phyloP scores from a whole-genome alignment of 2,329 filamentous ascomycete species.

The Dactylonectria estremocensis region DNA sequence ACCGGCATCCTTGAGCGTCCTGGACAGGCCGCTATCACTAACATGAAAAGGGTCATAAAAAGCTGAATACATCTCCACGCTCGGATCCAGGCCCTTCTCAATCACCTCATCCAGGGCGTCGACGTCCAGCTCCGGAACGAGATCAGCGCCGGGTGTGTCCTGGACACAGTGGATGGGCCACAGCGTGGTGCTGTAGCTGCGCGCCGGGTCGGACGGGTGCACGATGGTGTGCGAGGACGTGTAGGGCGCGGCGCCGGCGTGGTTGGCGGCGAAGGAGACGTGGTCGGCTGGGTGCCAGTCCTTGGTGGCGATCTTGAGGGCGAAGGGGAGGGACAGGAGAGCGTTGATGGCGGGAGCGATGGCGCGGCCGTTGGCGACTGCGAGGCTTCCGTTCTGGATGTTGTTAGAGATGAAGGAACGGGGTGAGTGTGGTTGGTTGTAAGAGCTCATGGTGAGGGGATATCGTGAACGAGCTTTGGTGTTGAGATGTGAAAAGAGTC shows the following conservation, averaged over 20 bases:
- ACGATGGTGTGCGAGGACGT: slow-evolving; percentile 73
- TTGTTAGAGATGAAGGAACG: slow-evolving; percentile 5
- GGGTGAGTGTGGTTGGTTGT: neutral
- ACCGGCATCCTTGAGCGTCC: slow-evolving; percentile 66
- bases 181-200: slow-evolving; percentile 77
- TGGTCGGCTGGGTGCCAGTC: slow-evolving; percentile 91
- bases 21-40: slow-evolving; percentile 74
- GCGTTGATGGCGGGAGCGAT: slow-evolving; percentile 81
- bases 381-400: slow-evolving; percentile 84
- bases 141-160: slow-evolving; percentile 77
- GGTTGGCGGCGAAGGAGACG: slow-evolving; percentile 90
- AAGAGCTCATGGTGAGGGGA: slow-evolving; percentile 9
- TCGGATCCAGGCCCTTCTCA: slow-evolving; percentile 81
- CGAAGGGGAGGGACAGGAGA: slow-evolving; percentile 81
- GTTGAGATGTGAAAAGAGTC: too few species aligned
- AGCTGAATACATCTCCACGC: slow-evolving; percentile 94
- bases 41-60: slow-evolving; percentile 86
- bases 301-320: slow-evolving; percentile 85
- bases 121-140: slow-evolving; percentile 80
- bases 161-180: slow-evolving; percentile 96
- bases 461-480: too few species aligned
- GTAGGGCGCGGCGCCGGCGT: slow-evolving; percentile 78
- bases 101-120: slow-evolving; percentile 75
- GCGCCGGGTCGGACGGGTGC: slow-evolving; percentile 75
- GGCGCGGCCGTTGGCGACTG: slow-evolving; percentile 80